A percentile compares a stretch with the other conserved stretches of the same genome.
These are phyloP conservation scores for Huiozyma naganishii DNA, from an alignment of 805 yeast genomes.

Conservation along the genomic window DNA sequence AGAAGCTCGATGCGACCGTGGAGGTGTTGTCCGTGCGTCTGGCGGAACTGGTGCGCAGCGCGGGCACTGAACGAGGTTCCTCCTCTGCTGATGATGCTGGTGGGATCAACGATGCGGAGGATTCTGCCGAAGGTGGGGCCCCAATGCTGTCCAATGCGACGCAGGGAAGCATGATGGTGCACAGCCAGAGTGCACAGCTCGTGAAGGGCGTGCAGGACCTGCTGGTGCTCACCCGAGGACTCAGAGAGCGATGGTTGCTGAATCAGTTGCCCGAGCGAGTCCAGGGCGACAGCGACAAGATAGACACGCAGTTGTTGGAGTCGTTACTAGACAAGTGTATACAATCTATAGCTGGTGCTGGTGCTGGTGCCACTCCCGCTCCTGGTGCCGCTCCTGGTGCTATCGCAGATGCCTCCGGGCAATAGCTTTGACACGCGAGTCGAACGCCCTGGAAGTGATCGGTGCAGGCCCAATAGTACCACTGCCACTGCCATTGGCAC, in stretches of 20 bases:
- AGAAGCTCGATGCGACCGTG: conserved; percentile 23
- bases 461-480: conserved; percentile 48
- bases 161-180: conserved; percentile 19
- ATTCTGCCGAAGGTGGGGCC: neutral
- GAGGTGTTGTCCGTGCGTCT: conserved; percentile 21
- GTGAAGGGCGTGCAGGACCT: conserved; percentile 27
- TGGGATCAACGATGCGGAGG: conserved; percentile 8
- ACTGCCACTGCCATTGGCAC: too few relatives aligned
- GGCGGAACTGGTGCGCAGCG: conserved; percentile 20
- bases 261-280: conserved; percentile 20
- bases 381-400: too few relatives aligned
- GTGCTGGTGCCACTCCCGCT: too few relatives aligned
- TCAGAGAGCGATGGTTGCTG: conserved; percentile 28
- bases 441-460: conserved; percentile 65
- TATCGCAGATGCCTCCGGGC: conserved; percentile 59
- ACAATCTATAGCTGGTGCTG: conserved; percentile 11
- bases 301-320: neutral
- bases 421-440: conserved; percentile 53
- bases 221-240: conserved; percentile 21
- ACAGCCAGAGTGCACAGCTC: conserved; percentile 23
- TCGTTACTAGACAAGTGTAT: conserved; percentile 15
- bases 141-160: conserved; percentile 21
- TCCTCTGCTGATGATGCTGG: neutral
- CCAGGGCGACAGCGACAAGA: neutral
- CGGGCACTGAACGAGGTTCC: conserved; percentile 12